A percentile compares a stretch with the other conserved stretches of the same genome.
phyloP scores from a whole-genome alignment of 352 stramenopile species.

The Phytophthora nicotianae region DNA sequence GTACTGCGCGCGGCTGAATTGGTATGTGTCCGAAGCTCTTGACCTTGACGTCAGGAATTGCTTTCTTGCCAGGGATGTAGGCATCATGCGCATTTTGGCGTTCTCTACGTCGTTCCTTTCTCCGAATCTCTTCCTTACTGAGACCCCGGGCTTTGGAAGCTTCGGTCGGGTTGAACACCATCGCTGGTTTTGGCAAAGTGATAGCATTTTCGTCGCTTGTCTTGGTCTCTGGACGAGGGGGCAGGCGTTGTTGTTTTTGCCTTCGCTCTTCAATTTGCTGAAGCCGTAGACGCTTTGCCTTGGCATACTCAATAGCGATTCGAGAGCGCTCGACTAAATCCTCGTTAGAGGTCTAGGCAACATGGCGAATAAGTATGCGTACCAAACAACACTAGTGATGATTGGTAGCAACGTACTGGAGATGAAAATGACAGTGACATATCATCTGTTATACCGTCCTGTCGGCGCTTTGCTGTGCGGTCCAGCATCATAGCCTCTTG shows the following conservation, averaged over 20 bases:
- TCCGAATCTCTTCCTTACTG: constrained; percentile 55
- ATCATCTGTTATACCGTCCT: constrained; percentile 20
- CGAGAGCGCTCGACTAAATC: constrained; percentile 56
- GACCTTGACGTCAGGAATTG: constrained; percentile 58
- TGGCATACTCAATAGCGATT: constrained; percentile 61
- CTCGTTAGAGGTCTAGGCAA: constrained; percentile 43
- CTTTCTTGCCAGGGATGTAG: constrained; percentile 53
- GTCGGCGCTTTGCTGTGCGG: constrained; percentile 10
- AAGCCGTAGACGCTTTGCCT: constrained; percentile 52
- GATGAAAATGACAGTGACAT: constrained; percentile 24
- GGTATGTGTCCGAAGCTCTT: constrained; percentile 75
- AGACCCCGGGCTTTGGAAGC: constrained; percentile 54
- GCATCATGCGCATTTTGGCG: constrained; percentile 59
- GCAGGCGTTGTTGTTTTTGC: constrained; percentile 43
- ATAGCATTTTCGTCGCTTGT: constrained; percentile 8
- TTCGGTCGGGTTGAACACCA: constrained; percentile 54
- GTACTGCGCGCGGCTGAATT: constrained; percentile 64
- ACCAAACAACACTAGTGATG: background rate
- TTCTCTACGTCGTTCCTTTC: constrained; percentile 37
- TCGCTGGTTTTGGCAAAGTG: constrained; percentile 11
- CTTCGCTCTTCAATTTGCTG: constrained; percentile 46
- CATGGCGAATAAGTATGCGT: constrained; percentile 1
- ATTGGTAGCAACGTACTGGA: constrained; percentile 28
- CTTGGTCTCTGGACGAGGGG: constrained; percentile 45
- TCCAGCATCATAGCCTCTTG: constrained; percentile 50